phyloP scores from a whole-genome alignment of 768 basidiomycete species.

The Crepidotus variabilis region DNA sequence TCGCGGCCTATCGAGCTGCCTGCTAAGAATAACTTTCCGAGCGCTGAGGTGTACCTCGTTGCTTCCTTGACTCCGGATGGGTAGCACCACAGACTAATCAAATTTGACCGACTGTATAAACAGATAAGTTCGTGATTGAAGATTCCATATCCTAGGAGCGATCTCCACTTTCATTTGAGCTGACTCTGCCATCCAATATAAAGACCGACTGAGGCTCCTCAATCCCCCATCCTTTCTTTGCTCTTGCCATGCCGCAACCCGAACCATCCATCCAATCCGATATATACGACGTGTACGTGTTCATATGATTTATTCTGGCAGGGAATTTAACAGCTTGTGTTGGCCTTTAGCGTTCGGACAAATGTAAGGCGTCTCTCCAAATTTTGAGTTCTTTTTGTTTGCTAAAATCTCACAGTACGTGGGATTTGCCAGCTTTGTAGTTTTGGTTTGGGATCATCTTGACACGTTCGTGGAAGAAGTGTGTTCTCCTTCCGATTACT shows the following conservation, averaged over 20 bases:
- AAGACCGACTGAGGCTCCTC: too few species aligned
- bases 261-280: not conserved
- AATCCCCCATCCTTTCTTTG: too few species aligned
- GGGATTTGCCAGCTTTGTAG: constrained; percentile 46
- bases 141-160: too few species aligned
- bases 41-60: not conserved
- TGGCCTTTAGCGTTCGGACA: not conserved
- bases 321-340: not conserved
- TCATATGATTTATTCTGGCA: not conserved
- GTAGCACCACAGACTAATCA: not conserved
- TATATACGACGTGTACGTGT: constrained; percentile 4
- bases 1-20: too few species aligned
- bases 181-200: too few species aligned
- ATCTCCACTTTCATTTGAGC: too few species aligned
- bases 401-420: constrained; percentile 33
- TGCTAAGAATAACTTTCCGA: not conserved
- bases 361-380: not conserved
- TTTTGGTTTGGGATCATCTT: constrained; percentile 55
- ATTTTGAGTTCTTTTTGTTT: not conserved
- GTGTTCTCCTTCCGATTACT: not conserved
- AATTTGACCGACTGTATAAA: not conserved
- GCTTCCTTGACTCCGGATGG: not conserved
- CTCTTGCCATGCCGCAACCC: constrained; percentile 3
- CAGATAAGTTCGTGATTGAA: too few species aligned
- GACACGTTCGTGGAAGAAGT: constrained; percentile 49